Evolutionary conservation across 1,284 basidiomycete genomes (phyloP).

Genomic region (Leccinum solheimii): DNA sequence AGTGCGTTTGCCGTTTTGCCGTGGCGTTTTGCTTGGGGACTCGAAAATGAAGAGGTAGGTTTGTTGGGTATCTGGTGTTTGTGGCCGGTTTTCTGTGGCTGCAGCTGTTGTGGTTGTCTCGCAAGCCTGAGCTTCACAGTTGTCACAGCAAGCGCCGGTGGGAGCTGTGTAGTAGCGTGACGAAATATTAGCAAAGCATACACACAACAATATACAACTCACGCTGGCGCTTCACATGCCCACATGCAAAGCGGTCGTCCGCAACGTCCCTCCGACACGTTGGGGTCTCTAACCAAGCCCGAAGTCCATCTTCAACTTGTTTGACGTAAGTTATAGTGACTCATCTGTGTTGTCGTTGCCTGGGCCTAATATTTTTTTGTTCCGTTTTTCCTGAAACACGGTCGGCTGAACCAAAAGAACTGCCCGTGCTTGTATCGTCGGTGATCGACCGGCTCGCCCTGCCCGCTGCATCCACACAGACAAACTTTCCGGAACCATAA

Average conservation of each 20-base stretch:
- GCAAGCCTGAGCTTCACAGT: not conserved
- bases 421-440: not conserved
- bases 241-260: not conserved
- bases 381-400: not conserved
- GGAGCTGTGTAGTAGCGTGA: not conserved
- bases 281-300: not conserved
- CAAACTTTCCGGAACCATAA: not conserved
- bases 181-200: not conserved
- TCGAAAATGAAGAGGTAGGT: not conserved
- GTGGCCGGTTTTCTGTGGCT: not conserved
- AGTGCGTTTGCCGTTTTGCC: not conserved
- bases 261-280: not conserved
- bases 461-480: not conserved
- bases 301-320: not conserved
- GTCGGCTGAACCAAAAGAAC: not conserved
- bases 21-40: not conserved
- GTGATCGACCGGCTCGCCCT: not conserved
- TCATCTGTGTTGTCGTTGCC: too few species aligned
- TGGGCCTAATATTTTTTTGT: not conserved
- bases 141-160: not conserved
- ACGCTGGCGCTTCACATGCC: not conserved
- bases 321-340: not conserved
- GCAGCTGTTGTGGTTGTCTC: not conserved
- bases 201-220: not conserved
- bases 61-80: not conserved